Base-by-base conservation (phyloP, 495 filamentous ascomycete species). In the Aeminium ludgeri region DNA sequence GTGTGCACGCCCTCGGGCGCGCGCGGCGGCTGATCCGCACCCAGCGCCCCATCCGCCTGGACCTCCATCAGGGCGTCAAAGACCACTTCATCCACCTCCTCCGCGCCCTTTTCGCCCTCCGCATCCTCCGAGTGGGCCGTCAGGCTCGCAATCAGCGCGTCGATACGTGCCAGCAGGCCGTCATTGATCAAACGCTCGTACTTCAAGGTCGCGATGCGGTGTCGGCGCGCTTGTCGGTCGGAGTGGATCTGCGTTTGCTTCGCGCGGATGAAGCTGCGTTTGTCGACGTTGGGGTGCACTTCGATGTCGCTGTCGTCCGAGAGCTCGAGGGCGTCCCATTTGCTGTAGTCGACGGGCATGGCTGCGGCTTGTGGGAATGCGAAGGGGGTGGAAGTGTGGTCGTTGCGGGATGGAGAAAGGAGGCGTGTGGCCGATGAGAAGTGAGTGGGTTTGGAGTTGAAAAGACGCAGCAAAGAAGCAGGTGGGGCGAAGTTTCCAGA, bases 201-300 rank as follows among this genome's bases (percentile, higher is more conserved):
- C 63, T 86, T 86, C 48, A 87, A 65, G 2, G 86, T 92, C 52
- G 80, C 72, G 57, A 97, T 96, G 55, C 92, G 76, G 53, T 81
- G 73, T 50, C 77, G 80, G 39, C 89, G 81, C 50, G 85, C 76
- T 41, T 72, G 65, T 32, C 89, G 79, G 56, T 94, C 78, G 54
- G 80, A 71, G 56, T 97, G 89, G 55, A 97, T 97, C 59, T 96
- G 85, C 54, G 80, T 76, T 62, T 95, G 89, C 65, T 96, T 97
- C 41, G 89, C 89, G 40, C 89, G 83, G 58, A 97, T 97, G 64
- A 97, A 97, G 40, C 89, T 96, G 2, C 78, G 76, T 55, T 97
- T 97, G 64, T 97, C 89, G 59, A 97, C 89, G 63, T 97, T 97
- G 42, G 91, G 89, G 59, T 97, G 89, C 20, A 95, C 87, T 62